phyloP scores from a whole-genome alignment of 108 stramenopile genomes.

The Nannochloropsis gaditana region DNA sequence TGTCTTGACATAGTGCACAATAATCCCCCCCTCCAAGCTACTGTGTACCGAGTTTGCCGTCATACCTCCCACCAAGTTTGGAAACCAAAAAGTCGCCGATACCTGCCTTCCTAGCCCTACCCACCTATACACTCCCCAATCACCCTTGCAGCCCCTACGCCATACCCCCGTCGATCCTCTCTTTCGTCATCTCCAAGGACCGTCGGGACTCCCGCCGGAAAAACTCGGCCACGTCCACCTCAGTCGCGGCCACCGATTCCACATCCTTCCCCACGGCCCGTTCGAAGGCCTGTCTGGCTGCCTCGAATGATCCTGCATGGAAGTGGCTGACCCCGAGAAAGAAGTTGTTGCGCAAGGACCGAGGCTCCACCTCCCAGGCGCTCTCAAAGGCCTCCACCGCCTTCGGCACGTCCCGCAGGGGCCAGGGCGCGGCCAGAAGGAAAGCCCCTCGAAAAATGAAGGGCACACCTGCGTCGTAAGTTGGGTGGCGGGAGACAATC shows the following conservation, averaged over 20 bases:
- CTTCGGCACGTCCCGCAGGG: slow-evolving; percentile 27
- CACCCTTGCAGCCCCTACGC: not conserved
- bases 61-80: too few relatives aligned
- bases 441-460: slow-evolving; percentile 40
- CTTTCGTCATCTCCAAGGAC: slow-evolving; percentile 21
- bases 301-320: slow-evolving; percentile 21
- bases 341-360: slow-evolving; percentile 36
- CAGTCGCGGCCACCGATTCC: slow-evolving; percentile 35
- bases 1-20: too few relatives aligned
- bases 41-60: too few relatives aligned
- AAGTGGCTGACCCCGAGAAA: slow-evolving; percentile 26
- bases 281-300: slow-evolving; percentile 30
- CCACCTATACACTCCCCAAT: not conserved
- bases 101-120: too few relatives aligned
- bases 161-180: not conserved
- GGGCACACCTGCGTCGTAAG: slow-evolving; percentile 35
- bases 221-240: slow-evolving; percentile 34
- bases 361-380: slow-evolving; percentile 28
- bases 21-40: too few relatives aligned
- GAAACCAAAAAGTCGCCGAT: too few relatives aligned
- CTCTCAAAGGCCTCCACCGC: slow-evolving; percentile 29
- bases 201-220: slow-evolving; percentile 23
- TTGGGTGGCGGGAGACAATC: slow-evolving; percentile 27
- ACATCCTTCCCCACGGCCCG: slow-evolving; percentile 23
- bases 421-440: slow-evolving; percentile 43